Conservation (phyloP, 176 grass and related monocot species). For the Hyparrhenia diplandra region DNA sequence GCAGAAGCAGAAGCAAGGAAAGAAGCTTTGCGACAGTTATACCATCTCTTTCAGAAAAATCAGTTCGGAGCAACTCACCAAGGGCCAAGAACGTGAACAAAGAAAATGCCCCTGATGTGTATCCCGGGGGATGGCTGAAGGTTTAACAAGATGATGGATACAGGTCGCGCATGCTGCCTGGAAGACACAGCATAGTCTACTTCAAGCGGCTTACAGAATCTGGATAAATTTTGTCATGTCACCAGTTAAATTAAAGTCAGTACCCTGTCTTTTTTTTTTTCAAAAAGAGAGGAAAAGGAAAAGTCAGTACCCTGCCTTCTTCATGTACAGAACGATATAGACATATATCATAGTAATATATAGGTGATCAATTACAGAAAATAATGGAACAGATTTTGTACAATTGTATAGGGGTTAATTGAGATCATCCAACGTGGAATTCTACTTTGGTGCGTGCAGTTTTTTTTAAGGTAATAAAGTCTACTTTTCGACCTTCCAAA, state of each 20-base stretch:
- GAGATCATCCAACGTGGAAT: too few species aligned
- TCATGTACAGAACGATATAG: slow-evolving; percentile 13
- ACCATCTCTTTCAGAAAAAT: slow-evolving; percentile 35
- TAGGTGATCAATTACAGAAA: neutral
- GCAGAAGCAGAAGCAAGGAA: slow-evolving; percentile 47
- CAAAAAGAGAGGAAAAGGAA: too few species aligned
- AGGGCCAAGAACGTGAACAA: slow-evolving; percentile 19
- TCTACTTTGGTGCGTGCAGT: too few species aligned
- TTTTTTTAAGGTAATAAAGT: too few species aligned
- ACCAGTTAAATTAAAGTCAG: slow-evolving; percentile 2
- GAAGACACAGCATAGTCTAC: neutral
- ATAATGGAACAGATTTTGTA: neutral
- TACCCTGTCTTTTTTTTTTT: neutral
- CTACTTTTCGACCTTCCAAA: neutral
- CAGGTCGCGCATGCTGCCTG: neutral
- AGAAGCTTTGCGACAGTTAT: slow-evolving; percentile 32
- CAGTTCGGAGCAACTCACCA: slow-evolving; percentile 17
- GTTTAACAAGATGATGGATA: slow-evolving; percentile 11
- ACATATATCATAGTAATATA: neutral
- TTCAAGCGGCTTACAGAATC: neutral
- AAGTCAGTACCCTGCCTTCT: too few species aligned
- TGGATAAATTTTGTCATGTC: neutral
- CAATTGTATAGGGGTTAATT: neutral
- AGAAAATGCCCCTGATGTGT: slow-evolving; percentile 20
- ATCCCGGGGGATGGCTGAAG: slow-evolving; percentile 47